Evolutionary conservation across 202 grass and related monocot genomes (phyloP).

Genomic region (Cymbopogon flexuosus): DNA sequence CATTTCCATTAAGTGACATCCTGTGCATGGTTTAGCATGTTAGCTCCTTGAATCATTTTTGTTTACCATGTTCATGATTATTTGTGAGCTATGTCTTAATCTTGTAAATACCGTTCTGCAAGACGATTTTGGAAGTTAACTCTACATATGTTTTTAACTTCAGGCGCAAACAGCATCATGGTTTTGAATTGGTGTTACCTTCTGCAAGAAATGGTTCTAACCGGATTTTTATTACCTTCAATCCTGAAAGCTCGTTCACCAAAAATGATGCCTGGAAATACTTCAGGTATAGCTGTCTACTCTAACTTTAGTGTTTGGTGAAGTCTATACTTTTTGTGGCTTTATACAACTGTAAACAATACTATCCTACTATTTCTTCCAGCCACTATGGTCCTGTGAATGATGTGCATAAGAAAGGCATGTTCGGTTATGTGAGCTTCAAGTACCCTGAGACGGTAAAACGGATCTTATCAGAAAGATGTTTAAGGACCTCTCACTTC

Average conservation of each 20-base stretch:
- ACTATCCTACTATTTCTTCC: slow-evolving; percentile 3
- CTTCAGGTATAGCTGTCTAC: slow-evolving; percentile 48
- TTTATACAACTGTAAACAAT: background rate
- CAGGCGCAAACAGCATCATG: background rate
- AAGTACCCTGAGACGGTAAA: slow-evolving; percentile 44
- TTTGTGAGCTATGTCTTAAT: background rate
- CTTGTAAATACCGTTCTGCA: background rate
- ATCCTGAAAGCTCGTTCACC: slow-evolving; percentile 45
- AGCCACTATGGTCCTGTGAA: slow-evolving; percentile 51
- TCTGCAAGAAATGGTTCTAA: slow-evolving; percentile 22
- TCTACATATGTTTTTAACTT: background rate
- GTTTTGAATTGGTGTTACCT: slow-evolving; percentile 19
- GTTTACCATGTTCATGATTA: slow-evolving; percentile 6
- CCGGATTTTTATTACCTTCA: slow-evolving; percentile 59
- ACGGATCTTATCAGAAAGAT: slow-evolving; percentile 40
- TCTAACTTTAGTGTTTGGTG: background rate
- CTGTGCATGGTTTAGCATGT: slow-evolving; percentile 2
- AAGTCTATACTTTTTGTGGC: slow-evolving; percentile 6
- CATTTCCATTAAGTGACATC: background rate
- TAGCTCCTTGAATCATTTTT: background rate
- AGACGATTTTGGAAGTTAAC: background rate
- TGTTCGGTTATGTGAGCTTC: slow-evolving; percentile 81
- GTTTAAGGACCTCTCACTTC: slow-evolving; percentile 39
- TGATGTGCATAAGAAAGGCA: slow-evolving; percentile 40
- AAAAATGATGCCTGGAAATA: slow-evolving; percentile 39